Evolutionary conservation across 73 alveolate species (phyloP).

Genomic region (Urostyla sp.): DNA sequence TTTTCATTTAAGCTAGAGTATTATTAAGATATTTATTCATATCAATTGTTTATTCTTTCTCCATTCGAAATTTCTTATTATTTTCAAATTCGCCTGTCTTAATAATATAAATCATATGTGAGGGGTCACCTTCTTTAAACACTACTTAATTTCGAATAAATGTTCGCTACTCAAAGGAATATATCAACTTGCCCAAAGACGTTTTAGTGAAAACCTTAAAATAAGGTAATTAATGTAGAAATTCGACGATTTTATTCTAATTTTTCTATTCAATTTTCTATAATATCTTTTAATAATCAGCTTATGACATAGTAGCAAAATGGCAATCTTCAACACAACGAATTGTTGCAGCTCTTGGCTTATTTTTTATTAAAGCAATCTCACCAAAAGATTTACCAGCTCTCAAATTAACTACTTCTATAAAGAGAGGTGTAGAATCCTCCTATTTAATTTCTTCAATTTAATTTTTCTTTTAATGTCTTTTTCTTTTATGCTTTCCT

Average conservation of each 20-base stretch:
- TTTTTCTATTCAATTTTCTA: conserved; percentile 30
- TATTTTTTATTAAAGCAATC: conserved; percentile 60
- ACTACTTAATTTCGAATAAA: conserved; percentile 28
- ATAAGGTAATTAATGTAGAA: conserved; percentile 45
- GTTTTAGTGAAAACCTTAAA: conserved; percentile 37
- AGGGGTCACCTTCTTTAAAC: conserved; percentile 49
- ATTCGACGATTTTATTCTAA: conserved; percentile 27
- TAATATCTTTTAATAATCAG: conserved; percentile 51
- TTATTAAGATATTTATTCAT: neutral
- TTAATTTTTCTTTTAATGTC: neutral
- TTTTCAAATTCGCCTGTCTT: conserved; percentile 58
- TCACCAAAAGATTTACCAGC: conserved; percentile 68
- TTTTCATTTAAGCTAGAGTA: neutral
- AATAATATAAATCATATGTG: conserved; percentile 37
- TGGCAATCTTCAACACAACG: conserved; percentile 36
- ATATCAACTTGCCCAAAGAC: conserved; percentile 17
- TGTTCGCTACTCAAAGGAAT: conserved; percentile 47
- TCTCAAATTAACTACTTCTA: conserved; percentile 54
- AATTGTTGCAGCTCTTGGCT: conserved; percentile 70
- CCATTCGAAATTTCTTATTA: conserved; percentile 13
- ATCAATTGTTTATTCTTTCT: neutral
- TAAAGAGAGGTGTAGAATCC: neutral
- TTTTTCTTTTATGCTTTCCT: neutral
- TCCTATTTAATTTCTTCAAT: neutral
- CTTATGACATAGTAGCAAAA: conserved; percentile 52